A percentile compares a stretch with the other conserved stretches of the same genome.
These are phyloP conservation scores for Monilinia polystroma DNA, from an alignment of 2,329 filamentous ascomycete genomes.

Conservation along the genomic window DNA sequence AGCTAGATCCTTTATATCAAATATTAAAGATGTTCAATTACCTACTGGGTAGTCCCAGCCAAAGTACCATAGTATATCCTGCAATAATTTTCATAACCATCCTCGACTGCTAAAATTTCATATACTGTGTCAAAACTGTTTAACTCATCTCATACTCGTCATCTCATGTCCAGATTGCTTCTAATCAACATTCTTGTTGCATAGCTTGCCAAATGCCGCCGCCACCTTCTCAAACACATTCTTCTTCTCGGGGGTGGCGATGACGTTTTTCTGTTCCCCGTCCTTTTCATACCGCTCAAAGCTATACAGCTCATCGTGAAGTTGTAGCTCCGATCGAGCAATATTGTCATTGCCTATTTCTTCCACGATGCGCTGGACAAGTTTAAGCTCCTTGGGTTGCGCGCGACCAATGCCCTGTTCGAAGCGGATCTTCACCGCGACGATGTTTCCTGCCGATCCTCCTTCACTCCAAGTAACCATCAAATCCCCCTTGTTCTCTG, in stretches of 20 bases:
- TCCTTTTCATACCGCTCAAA: constrained; percentile 14
- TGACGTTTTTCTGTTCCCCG: constrained; percentile 6
- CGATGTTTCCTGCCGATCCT: constrained; percentile 26
- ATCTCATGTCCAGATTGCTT: not conserved
- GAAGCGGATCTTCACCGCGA: constrained; percentile 28
- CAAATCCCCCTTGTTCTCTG: constrained; percentile 28
- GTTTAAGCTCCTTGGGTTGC: constrained; percentile 14
- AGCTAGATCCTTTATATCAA: not conserved
- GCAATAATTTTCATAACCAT: constrained; percentile 5
- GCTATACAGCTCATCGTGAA: constrained; percentile 12
- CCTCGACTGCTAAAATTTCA: constrained; percentile 13
- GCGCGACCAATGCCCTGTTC: constrained; percentile 14
- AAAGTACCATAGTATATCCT: constrained; percentile 8
- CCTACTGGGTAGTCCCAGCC: constrained; percentile 3
- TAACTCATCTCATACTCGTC: not conserved
- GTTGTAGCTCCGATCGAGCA: constrained; percentile 11
- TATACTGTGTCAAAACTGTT: constrained; percentile 12
- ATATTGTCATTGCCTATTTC: constrained; percentile 4
- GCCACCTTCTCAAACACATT: constrained; percentile 13
- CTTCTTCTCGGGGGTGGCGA: not conserved
- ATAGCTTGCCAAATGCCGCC: constrained; percentile 12
- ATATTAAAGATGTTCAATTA: constrained; percentile 10
- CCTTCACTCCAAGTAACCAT: constrained; percentile 33
- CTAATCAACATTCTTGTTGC: not conserved
- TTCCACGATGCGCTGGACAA: constrained; percentile 6